Conservation (phyloP, 2,329 filamentous ascomycete genomes). For the Rhynchosporium graminicola region DNA sequence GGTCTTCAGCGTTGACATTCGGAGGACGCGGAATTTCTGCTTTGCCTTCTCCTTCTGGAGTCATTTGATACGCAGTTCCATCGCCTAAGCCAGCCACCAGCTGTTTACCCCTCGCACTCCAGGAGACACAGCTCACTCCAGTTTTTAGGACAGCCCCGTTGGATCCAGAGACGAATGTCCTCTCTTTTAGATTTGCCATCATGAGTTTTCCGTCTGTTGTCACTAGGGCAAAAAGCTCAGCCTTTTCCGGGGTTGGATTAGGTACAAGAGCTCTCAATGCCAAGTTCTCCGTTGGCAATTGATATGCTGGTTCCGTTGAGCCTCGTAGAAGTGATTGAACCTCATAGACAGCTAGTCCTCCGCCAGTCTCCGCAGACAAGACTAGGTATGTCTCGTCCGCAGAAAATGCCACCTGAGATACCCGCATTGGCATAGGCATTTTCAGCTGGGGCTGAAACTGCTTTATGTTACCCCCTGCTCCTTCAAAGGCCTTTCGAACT, state of each 20-base stretch:
- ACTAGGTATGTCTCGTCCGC: slow-evolving; percentile 85
- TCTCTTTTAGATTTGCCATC: slow-evolving; percentile 76
- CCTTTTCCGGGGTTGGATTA: slow-evolving; percentile 74
- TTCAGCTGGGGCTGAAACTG: slow-evolving; percentile 72
- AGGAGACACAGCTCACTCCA: slow-evolving; percentile 80
- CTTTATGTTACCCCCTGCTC: slow-evolving; percentile 59
- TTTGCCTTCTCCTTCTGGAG: slow-evolving; percentile 75
- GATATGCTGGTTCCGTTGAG: slow-evolving; percentile 67
- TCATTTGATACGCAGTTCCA: slow-evolving; percentile 81
- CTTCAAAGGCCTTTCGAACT: slow-evolving; percentile 73
- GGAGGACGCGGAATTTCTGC: slow-evolving; percentile 78
- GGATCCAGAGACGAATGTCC: slow-evolving; percentile 55
- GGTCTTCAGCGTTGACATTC: slow-evolving; percentile 60
- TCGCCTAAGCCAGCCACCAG: slow-evolving; percentile 82
- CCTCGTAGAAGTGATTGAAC: slow-evolving; percentile 67
- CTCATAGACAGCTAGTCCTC: slow-evolving; percentile 82
- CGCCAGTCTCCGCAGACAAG: slow-evolving; percentile 77
- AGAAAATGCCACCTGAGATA: slow-evolving; percentile 89
- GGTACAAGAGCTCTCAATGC: slow-evolving; percentile 73
- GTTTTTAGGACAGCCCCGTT: slow-evolving; percentile 68
- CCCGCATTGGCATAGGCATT: slow-evolving; percentile 70
- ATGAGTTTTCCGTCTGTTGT: slow-evolving; percentile 78
- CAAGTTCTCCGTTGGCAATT: slow-evolving; percentile 75
- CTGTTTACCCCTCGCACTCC: slow-evolving; percentile 94
- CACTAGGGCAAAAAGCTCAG: slow-evolving; percentile 77